A percentile compares a stretch with the other conserved stretches of the same genome.
Evolutionary conservation across 2,329 filamentous ascomycete species (phyloP).

Genomic region (Venturia aucupariae): DNA sequence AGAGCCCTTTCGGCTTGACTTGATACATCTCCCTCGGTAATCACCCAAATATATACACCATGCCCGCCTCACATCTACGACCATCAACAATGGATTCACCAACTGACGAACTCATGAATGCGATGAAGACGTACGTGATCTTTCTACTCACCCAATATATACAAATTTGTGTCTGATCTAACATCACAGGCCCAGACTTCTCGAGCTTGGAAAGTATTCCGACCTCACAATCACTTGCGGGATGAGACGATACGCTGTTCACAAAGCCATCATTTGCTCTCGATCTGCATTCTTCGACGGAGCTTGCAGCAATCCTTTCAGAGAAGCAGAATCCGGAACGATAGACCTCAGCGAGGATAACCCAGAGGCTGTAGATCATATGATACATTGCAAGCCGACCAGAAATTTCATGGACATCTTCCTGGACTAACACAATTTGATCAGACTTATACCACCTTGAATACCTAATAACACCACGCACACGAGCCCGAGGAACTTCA

Average conservation of each 20-base stretch:
- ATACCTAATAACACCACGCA: constrained; percentile 23
- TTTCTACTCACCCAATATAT: too few species aligned
- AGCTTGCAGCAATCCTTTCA: constrained; percentile 30
- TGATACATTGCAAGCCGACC: constrained; percentile 30
- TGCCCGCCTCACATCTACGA: constrained; percentile 1
- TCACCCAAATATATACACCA: not conserved
- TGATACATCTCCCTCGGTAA: not conserved
- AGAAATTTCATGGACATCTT: not conserved
- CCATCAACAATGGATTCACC: constrained; percentile 28
- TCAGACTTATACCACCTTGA: constrained; percentile 34
- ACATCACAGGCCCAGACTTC: constrained; percentile 23
- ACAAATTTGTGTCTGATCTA: too few species aligned
- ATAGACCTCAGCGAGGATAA: constrained; percentile 34
- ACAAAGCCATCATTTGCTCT: constrained; percentile 40
- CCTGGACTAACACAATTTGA: not conserved
- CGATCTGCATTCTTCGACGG: constrained; percentile 39
- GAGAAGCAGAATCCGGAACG: constrained; percentile 28
- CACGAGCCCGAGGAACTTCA: constrained; percentile 19
- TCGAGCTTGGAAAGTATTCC: constrained; percentile 34
- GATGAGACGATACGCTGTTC: constrained; percentile 36
- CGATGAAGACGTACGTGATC: constrained; percentile 39
- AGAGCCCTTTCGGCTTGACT: constrained; percentile 17
- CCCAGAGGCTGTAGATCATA: constrained; percentile 31
- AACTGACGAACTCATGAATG: constrained; percentile 36
- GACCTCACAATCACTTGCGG: constrained; percentile 41